phyloP scores from a whole-genome alignment of 2,329 filamentous ascomycete species.

The Colletotrichum plurivorum region DNA sequence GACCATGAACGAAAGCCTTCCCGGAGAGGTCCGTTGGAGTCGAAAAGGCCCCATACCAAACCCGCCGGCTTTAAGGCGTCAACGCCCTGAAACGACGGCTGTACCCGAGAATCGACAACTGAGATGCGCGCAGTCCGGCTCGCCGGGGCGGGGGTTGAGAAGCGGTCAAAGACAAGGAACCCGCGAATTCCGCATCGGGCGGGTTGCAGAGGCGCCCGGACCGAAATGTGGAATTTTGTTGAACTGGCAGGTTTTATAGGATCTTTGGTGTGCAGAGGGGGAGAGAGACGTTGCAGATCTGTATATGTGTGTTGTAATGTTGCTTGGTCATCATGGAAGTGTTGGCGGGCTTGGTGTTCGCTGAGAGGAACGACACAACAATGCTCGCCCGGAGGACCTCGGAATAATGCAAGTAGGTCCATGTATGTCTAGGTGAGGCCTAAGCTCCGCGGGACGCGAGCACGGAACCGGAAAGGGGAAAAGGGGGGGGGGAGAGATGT shows the following conservation, averaged over 20 bases:
- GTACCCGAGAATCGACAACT: not conserved
- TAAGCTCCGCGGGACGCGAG: not conserved
- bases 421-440: too few relatives aligned
- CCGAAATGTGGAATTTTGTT: not conserved
- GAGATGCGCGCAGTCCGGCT: too few relatives aligned
- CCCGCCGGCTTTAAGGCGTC: too few relatives aligned
- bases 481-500: not conserved
- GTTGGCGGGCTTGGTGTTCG: too few relatives aligned
- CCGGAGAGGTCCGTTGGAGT: too few relatives aligned
- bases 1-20: too few relatives aligned
- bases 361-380: too few relatives aligned
- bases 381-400: too few relatives aligned
- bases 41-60: too few relatives aligned
- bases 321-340: too few relatives aligned
- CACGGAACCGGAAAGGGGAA: not conserved
- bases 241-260: not conserved
- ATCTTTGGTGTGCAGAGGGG: not conserved
- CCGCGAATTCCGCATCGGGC: not conserved
- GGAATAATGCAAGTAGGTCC: too few relatives aligned
- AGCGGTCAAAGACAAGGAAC: not conserved
- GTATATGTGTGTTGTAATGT: not conserved
- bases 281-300: not conserved
- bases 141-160: not conserved
- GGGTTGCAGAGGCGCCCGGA: not conserved
- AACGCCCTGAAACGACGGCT: not conserved